Conservation (phyloP, 345 rosid species). For the Carallia brachiata region DNA sequence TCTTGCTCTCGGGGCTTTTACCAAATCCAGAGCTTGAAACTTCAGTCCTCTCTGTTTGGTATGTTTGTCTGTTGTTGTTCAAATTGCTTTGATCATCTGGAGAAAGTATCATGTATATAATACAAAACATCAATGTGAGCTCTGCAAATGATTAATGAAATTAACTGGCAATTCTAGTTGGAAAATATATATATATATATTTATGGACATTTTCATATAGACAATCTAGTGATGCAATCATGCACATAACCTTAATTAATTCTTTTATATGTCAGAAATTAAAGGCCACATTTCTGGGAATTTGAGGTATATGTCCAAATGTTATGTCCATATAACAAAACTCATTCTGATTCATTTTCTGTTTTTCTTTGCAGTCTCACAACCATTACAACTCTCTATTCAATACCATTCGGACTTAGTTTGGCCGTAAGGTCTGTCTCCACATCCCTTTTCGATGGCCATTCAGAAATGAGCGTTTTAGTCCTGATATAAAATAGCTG, state of each 20-base stretch:
- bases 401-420: not conserved
- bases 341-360: too few relatives aligned
- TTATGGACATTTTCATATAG: too few relatives aligned
- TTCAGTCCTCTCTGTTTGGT: slow-evolving; percentile 27
- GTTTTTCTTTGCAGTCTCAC: not conserved
- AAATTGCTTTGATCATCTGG: too few relatives aligned
- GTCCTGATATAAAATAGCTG: not conserved
- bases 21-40: slow-evolving; percentile 26
- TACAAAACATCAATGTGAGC: not conserved
- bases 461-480: too few relatives aligned
- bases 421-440: not conserved
- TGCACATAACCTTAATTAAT: too few relatives aligned
- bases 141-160: not conserved
- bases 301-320: not conserved
- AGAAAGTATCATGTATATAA: not conserved
- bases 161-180: too few relatives aligned
- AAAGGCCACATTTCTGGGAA: too few relatives aligned
- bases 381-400: not conserved
- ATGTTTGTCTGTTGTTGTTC: not conserved
- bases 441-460: not conserved
- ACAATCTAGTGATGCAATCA: too few relatives aligned
- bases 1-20: slow-evolving; percentile 23
- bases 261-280: too few relatives aligned
- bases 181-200: too few relatives aligned
- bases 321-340: too few relatives aligned